These are phyloP conservation scores for Astragalus glycyphyllos DNA, from an alignment of 306 rosid genomes.

Conservation along the genomic window DNA sequence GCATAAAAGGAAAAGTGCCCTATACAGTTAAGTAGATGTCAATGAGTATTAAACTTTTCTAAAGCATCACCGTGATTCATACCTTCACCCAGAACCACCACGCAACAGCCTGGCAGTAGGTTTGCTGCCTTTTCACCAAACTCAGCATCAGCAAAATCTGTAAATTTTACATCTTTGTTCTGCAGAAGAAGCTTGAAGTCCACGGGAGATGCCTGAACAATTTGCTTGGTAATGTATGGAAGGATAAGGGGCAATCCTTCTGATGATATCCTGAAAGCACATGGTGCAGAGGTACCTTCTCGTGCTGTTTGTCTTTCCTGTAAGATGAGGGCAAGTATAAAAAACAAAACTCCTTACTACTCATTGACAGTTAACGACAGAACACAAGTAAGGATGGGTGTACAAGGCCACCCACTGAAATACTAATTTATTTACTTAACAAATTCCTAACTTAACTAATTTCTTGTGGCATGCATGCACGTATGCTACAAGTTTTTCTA, in stretches of 20 bases:
- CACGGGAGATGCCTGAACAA: slow-evolving; percentile 64
- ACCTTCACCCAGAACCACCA: slow-evolving; percentile 77
- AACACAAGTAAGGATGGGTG: not conserved
- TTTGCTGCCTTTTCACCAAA: slow-evolving; percentile 72
- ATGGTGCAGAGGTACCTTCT: slow-evolving; percentile 80
- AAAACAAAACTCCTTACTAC: not conserved
- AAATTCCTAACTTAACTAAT: not conserved
- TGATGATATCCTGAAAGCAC: slow-evolving; percentile 87
- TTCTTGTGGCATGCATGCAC: slow-evolving; percentile 8
- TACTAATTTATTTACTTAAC: not conserved
- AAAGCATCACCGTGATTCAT: slow-evolving; percentile 31
- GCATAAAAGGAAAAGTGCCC: slow-evolving; percentile 40
- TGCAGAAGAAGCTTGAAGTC: slow-evolving; percentile 88
- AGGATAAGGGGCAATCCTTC: slow-evolving; percentile 95
- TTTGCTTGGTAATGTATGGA: slow-evolving; percentile 83
- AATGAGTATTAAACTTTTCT: slow-evolving; percentile 5
- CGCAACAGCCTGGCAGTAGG: slow-evolving; percentile 87
- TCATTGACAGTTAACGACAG: slow-evolving; percentile 7
- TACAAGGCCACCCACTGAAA: not conserved
- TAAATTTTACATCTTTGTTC: slow-evolving; percentile 74
- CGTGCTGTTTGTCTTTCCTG: slow-evolving; percentile 96
- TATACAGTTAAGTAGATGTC: not conserved
- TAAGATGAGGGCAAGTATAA: slow-evolving; percentile 25
- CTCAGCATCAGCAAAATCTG: slow-evolving; percentile 78
- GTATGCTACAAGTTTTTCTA: slow-evolving; percentile 1